Base-by-base conservation (phyloP, 2,329 filamentous ascomycete species). In the Tolypocladium paradoxum region DNA sequence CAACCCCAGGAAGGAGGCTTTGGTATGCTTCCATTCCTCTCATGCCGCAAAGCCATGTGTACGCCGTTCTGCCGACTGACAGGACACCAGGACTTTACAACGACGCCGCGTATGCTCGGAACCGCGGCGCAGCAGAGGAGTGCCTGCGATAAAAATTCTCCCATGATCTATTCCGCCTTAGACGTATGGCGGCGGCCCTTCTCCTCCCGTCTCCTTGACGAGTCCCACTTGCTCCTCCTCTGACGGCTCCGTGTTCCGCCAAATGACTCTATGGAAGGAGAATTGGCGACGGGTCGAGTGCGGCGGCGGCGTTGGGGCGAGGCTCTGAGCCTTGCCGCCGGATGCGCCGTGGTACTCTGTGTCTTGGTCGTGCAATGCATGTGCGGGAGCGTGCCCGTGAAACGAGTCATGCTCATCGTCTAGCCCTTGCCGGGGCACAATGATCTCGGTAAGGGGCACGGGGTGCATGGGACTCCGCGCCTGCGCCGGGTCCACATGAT, bases 231-330 rank as follows among this genome's bases (percentile, higher is more conserved):
- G 76, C 69, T 95, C 90, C 70, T 96, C 90, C 65, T 95, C 90
- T 0, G 87, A 91, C 2, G 81, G 81, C 46, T 74, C 75, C 35
- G 62, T 57, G 22, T 63, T 64, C 36, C 66, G 66, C 52, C 65
- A 61, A 68, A 96, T 93, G 51, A 96, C 83, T 59, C 87, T 90
- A 58, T 91, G 86, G 75, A 97, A 97, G 20, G 88, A 95, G 71
- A 97, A 99, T 65, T 96, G 89, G 55, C 92, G 80, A 58, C 75
- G 80, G 12, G 86, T 81, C 33, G 74, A 73, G 52, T 78, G 81
- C 4, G 77, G 82, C 5, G 83, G 83, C 1, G 84, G 84, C 4
- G 80, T 77, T 0, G 85, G 84, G 1, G 82, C 62, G 7, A 70
- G 57, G 60, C 65, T 69, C 56, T 68, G 70, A 55, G 68, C 72